Conservation (phyloP, 139 green algal genomes). For the Coelastrella sp. region DNA sequence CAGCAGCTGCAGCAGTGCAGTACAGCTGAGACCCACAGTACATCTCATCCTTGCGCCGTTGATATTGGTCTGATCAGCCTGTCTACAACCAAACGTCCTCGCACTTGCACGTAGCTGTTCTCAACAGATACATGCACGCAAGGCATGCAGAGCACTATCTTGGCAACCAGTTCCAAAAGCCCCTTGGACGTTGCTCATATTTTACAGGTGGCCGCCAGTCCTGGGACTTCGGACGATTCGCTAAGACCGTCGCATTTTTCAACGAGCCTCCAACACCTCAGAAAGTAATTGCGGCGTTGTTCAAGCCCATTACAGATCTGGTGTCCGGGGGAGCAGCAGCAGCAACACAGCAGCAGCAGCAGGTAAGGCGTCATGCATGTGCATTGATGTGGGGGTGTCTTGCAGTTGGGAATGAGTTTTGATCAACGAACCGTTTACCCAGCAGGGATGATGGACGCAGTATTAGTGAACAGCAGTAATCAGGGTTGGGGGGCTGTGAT, state of each 20-base stretch:
- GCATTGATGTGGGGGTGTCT: not conserved
- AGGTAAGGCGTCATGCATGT: not conserved
- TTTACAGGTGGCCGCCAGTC: slow-evolving; percentile 54
- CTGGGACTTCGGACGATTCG: slow-evolving; percentile 82
- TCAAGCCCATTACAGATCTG: slow-evolving; percentile 3
- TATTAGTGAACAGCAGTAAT: too few species aligned
- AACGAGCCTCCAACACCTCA: slow-evolving; percentile 56
- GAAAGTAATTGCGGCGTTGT: not conserved
- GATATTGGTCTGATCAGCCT: too few species aligned
- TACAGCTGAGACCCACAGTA: too few species aligned
- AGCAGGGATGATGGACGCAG: too few species aligned
- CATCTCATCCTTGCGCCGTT: too few species aligned
- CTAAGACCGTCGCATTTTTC: slow-evolving; percentile 83
- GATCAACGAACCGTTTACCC: too few species aligned
- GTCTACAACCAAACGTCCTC: too few species aligned
- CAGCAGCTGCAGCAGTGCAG: too few species aligned
- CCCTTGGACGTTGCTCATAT: not conserved
- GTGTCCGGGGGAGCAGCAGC: slow-evolving; percentile 28
- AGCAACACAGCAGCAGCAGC: slow-evolving; percentile 32
- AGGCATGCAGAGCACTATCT: not conserved
- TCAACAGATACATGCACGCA: too few species aligned
- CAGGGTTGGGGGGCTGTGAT: too few species aligned
- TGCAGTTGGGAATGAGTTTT: not conserved
- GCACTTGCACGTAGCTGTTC: too few species aligned
- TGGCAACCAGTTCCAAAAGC: not conserved